phyloP scores from a whole-genome alignment of 768 basidiomycete genomes.

The Suillus plorans region DNA sequence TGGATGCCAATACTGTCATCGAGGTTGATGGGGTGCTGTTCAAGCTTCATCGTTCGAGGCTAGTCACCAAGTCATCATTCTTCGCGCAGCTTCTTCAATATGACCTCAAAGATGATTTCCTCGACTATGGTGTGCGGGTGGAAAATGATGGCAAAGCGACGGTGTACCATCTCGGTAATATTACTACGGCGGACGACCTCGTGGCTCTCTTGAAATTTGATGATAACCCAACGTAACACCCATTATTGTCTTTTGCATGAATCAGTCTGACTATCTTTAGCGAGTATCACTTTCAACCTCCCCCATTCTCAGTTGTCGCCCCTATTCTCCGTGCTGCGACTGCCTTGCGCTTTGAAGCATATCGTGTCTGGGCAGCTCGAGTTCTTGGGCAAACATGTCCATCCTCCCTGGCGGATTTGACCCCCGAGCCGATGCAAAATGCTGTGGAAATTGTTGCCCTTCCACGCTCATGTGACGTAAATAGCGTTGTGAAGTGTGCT shows the following conservation, averaged over 20 bases:
- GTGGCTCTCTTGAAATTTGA: slow-evolving; percentile 3
- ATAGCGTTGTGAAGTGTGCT: slow-evolving; percentile 32
- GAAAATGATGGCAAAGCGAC: background rate
- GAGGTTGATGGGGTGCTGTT: slow-evolving; percentile 33
- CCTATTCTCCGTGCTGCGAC: slow-evolving; percentile 37
- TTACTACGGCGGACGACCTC: background rate
- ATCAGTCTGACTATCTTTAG: slow-evolving; percentile 13
- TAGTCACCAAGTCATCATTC: slow-evolving; percentile 31
- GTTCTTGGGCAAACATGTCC: slow-evolving; percentile 33
- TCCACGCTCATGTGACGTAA: slow-evolving; percentile 28
- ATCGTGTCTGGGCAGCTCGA: slow-evolving; percentile 28
- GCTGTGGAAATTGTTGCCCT: slow-evolving; percentile 32
- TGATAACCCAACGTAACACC: slow-evolving; percentile 1
- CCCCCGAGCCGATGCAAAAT: slow-evolving; percentile 10
- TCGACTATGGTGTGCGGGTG: background rate
- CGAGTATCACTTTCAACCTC: slow-evolving; percentile 23
- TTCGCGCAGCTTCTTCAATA: slow-evolving; percentile 29
- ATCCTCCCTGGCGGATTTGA: slow-evolving; percentile 18
- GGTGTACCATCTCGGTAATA: slow-evolving; percentile 3
- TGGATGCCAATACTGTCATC: slow-evolving; percentile 36
- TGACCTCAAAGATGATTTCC: background rate
- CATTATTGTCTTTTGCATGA: background rate
- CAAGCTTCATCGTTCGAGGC: slow-evolving; percentile 34
- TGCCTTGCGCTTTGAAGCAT: slow-evolving; percentile 30
- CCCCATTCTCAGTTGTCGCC: slow-evolving; percentile 30